Evolutionary conservation across 2,329 filamentous ascomycete species (phyloP).

Genomic region (Aspergillus pseudoviridinutans): DNA sequence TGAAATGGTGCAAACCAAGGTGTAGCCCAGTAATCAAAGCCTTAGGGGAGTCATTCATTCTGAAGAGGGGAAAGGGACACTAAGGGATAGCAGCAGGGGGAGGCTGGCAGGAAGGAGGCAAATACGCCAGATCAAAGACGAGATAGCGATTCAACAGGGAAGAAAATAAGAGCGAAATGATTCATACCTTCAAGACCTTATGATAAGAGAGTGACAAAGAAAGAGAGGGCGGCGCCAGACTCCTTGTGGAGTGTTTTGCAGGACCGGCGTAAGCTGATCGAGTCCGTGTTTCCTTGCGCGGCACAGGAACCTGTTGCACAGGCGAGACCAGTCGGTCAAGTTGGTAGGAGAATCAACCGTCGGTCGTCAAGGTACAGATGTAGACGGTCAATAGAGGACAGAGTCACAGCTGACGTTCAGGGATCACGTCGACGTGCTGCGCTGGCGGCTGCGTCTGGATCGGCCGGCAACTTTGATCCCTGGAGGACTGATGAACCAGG

Average conservation of each 20-base stretch:
- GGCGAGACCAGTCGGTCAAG: constrained; percentile 16
- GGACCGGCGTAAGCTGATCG: constrained; percentile 7
- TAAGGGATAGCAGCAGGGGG: neutral
- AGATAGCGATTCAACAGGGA: neutral
- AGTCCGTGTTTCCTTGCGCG: constrained; percentile 12
- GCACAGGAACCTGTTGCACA: constrained; percentile 12
- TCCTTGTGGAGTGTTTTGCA: constrained; percentile 4
- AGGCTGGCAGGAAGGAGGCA: neutral
- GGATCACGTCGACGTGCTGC: constrained; percentile 17
- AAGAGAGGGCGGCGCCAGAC: constrained; percentile 15
- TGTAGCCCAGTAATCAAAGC: neutral
- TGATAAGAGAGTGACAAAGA: constrained; percentile 28
- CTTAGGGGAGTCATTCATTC: neutral
- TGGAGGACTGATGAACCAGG: constrained; percentile 12
- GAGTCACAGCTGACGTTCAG: constrained; percentile 14
- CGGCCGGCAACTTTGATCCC: constrained; percentile 22
- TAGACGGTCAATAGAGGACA: constrained; percentile 11
- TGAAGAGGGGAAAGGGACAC: neutral
- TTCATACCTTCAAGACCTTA: constrained; percentile 28
- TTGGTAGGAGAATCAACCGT: constrained; percentile 17
- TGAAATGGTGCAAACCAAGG: neutral
- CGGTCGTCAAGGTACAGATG: constrained; percentile 9
- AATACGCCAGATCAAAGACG: neutral
- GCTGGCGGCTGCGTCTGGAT: constrained; percentile 24
- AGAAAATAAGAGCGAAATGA: neutral